phyloP scores from a whole-genome alignment of 2,329 filamentous ascomycete genomes.

The Trichophyton simii region DNA sequence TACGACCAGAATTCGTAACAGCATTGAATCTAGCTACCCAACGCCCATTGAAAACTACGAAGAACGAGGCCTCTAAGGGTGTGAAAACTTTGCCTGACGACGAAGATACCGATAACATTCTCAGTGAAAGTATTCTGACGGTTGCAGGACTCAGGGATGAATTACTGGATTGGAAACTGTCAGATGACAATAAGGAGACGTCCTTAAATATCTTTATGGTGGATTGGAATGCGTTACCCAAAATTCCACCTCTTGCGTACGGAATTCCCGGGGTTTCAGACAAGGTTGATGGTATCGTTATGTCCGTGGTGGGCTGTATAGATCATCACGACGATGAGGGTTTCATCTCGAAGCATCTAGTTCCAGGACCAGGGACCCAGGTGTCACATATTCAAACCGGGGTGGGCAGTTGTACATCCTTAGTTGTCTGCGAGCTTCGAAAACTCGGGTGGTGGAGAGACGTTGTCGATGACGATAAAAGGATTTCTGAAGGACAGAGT shows the following conservation, averaged over 20 bases:
- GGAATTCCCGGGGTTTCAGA: constrained; percentile 36
- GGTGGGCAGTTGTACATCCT: constrained; percentile 47
- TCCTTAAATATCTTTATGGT: constrained; percentile 26
- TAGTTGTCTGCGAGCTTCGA: constrained; percentile 40
- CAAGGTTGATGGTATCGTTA: constrained; percentile 14
- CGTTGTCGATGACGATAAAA: constrained; percentile 9
- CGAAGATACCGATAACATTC: constrained; percentile 18
- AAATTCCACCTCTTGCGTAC: constrained; percentile 25
- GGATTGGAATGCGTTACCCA: constrained; percentile 35
- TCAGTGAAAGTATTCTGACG: constrained; percentile 29
- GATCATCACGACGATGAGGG: constrained; percentile 52
- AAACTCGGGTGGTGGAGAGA: constrained; percentile 33
- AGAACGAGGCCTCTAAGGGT: background rate
- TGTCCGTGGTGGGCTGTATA: constrained; percentile 42
- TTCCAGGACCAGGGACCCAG: background rate
- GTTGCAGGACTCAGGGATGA: constrained; percentile 26
- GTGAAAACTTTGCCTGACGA: constrained; percentile 12
- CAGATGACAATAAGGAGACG: background rate
- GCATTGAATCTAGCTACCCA: constrained; percentile 40
- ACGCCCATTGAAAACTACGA: background rate
- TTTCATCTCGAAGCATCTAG: constrained; percentile 31
- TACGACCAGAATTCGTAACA: constrained; percentile 48
- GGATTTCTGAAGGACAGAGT: constrained; percentile 15
- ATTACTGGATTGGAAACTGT: constrained; percentile 7
- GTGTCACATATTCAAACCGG: constrained; percentile 37